Evolutionary conservation across 148 eudicot genomes (phyloP).

Genomic region (Tetragonia tetragonoides): DNA sequence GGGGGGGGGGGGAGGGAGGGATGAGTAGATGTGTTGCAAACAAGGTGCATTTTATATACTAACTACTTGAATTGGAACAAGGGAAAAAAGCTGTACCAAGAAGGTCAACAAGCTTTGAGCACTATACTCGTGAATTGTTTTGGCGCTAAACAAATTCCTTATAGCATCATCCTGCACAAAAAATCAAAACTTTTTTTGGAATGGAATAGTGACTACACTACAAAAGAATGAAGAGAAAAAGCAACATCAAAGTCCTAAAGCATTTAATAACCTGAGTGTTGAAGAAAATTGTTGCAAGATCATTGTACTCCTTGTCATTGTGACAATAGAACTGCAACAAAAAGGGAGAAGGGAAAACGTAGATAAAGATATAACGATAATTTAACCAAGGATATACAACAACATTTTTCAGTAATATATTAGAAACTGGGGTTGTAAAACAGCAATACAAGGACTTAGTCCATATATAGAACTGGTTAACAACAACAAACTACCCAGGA

Average conservation of each 20-base stretch:
- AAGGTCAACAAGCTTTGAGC: slow-evolving; percentile 90
- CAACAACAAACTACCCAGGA: too few relatives aligned
- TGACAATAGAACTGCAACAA: slow-evolving; percentile 71
- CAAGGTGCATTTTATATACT: too few relatives aligned
- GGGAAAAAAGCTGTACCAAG: slow-evolving; percentile 53
- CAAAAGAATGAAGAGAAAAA: slow-evolving; percentile 5
- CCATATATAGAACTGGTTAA: background rate
- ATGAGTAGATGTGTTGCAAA: too few relatives aligned
- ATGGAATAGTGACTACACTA: background rate
- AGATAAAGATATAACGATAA: background rate
- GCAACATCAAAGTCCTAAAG: slow-evolving; percentile 12
- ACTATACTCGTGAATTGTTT: slow-evolving; percentile 92
- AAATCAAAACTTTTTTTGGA: slow-evolving; percentile 19
- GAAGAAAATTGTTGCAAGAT: slow-evolving; percentile 97
- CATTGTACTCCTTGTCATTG: slow-evolving; percentile 79
- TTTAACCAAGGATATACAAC: background rate
- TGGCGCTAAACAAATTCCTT: slow-evolving; percentile 95
- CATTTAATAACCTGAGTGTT: slow-evolving; percentile 76
- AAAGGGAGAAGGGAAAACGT: background rate
- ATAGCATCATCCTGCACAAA: slow-evolving; percentile 95
- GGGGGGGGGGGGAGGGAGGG: too few relatives aligned
- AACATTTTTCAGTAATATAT: background rate
- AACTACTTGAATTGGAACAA: too few relatives aligned
- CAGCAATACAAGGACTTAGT: background rate
- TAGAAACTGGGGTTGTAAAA: background rate